Evolutionary conservation across 495 filamentous ascomycete genomes (phyloP), one percentile per base, ranked within the genome.

Genomic region (Cercophora sp.): DNA sequence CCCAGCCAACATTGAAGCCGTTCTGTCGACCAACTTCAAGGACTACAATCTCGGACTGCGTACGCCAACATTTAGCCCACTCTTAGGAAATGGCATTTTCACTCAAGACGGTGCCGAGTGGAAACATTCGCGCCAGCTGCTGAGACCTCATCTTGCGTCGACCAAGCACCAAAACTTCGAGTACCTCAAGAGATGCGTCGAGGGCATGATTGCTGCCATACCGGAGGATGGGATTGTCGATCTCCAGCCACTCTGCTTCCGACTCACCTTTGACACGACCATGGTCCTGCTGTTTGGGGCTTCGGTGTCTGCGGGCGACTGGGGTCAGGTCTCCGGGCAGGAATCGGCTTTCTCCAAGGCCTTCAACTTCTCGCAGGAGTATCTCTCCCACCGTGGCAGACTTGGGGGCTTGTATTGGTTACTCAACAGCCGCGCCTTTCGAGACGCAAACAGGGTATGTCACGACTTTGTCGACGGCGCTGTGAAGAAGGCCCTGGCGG

Each of bases 61-160:
- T 29, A 62, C 64, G 24, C 27, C 62, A 13, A 61, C 63, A 4
- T 56, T 66, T 10, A 57, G 62, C 22, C 67, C 70, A 10, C 52
- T 79, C 16, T 59, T 82, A 22, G 77, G 79, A 2, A 65, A 75
- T 11, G 79, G 79, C 4, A 80, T 84, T 48, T 83, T 84, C 57
- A 72, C 74, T 0, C 72, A 79, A 45, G 76, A 82, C 19, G 79
- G 80, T 0, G 25, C 44, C 29, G 51, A 65, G 6, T 84, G 80
- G 80, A 68, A 72, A 27, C 76, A 73, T 5, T 81, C 79, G 1
- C 72, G 83, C 11, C 72, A 72, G 13, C 61, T 85, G 23, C 70
- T 86, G 20, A 72, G 77, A 0, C 82, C 73, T 0, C 76, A 80
- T 40, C 85, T 86, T 53, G 71, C 70, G 0, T 52, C 52, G 9